Base-by-base conservation (phyloP, 1,284 basidiomycete species). In the Trichosporon sp. region DNA sequence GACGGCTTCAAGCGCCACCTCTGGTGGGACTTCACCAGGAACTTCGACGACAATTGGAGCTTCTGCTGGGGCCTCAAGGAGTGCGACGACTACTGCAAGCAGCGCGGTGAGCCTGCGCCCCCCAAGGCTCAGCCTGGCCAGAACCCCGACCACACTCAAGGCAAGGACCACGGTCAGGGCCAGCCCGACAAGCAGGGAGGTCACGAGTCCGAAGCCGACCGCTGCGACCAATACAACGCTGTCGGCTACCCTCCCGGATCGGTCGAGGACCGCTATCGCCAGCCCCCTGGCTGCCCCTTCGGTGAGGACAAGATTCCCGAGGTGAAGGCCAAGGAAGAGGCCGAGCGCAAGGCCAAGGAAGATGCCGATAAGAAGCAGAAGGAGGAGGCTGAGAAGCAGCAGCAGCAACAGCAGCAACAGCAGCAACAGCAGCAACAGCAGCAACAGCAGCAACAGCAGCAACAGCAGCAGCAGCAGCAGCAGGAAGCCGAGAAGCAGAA, bases 1-100 rank as follows among this genome's bases (percentile, higher is more conserved):
- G 8, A n/a, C 31, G 59, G 59, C 31, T 63, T 63, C 59, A 32
- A 35, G 7, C 59, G 59, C 14, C 59, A 63, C 59, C 59, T 12
- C 32, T 63, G 59, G 59, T 63, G 59, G 59, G 59, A 63, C 16
- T 63, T 63, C 32, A 63, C 59, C 59, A 63, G 37, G 59, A 5
- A 6, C 32, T 63, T 63, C 32, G 31, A 63, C 32, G 16, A n/a
- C 31, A 63, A 63, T 32, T 63, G 59, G 59, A 14, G n/a, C 1
- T 35, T 35, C 59, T 63, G 59, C 59, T 35, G 59, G 59, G 31
- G 32, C 6, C 14, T 26, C 32, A 14, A 63, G 59, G 31, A 37
- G 2, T 63, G 59, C 59, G 31, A 16, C 4, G 31, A 35, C 59
- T 32, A 63, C 31, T 35, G 31, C 59, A 35, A 59, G 26, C 7